These are phyloP conservation scores for Cyamopsis tetragonoloba DNA, from an alignment of 306 rosid species.

Conservation along the genomic window DNA sequence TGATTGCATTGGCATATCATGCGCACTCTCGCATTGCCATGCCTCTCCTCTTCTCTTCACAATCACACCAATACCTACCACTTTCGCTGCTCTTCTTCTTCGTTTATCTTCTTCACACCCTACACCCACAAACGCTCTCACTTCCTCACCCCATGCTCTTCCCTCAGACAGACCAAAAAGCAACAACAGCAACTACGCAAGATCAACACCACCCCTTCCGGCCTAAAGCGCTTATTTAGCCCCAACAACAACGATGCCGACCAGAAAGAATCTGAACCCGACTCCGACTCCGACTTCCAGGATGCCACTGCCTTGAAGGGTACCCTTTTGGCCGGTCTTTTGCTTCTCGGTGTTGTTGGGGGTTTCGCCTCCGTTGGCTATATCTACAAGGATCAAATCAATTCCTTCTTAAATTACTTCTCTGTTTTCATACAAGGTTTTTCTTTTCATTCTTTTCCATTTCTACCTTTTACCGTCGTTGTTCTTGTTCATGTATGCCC, in stretches of 20 bases:
- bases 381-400: conserved; percentile 71
- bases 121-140: conserved; percentile 40
- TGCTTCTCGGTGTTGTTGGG: conserved; percentile 75
- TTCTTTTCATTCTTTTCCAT: background rate
- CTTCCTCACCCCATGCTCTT: conserved; percentile 63
- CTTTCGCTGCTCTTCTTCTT: conserved; percentile 26
- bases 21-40: conserved; percentile 61
- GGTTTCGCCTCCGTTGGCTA: conserved; percentile 76
- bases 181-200: conserved; percentile 29
- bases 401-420: conserved; percentile 59
- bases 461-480: no score
- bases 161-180: conserved; percentile 76
- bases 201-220: conserved; percentile 48
- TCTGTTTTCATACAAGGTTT: conserved; percentile 72
- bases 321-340: conserved; percentile 69
- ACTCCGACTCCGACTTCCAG: conserved; percentile 28
- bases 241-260: conserved; percentile 43
- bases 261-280: background rate
- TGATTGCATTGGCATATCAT: conserved; percentile 34
- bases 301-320: conserved; percentile 60
- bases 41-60: conserved; percentile 40
- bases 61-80: background rate
- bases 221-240: conserved; percentile 52
- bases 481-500: background rate
- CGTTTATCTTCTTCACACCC: conserved; percentile 50